Percentiles rank a stretch among this genome's conserved stretches.
Evolutionary conservation across 2,329 filamentous ascomycete species (phyloP).

Genomic region (Fusarium nurragi): DNA sequence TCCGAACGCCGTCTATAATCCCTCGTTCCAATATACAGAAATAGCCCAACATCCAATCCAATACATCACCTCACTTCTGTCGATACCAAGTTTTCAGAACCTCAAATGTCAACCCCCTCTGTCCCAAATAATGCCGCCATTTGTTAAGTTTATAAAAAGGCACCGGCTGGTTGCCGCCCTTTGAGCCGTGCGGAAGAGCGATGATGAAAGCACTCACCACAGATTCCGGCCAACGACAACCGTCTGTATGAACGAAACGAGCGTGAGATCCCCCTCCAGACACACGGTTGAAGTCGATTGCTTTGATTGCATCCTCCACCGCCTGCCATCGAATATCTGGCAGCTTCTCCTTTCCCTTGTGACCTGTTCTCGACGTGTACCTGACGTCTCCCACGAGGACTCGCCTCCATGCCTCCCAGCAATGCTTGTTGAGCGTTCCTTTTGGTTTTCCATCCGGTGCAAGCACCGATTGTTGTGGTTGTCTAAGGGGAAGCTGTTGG

Average conservation of each 20-base stretch:
- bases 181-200: neutral
- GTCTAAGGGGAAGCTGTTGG: neutral
- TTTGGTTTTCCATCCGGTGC: conserved; percentile 12
- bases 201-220: neutral
- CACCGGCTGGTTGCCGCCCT: neutral
- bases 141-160: neutral
- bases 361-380: neutral
- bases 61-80: neutral
- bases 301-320: neutral
- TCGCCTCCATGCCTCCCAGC: neutral
- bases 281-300: neutral
- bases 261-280: neutral
- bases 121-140: neutral
- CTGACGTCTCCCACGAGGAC: conserved; percentile 4
- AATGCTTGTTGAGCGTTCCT: conserved; percentile 28
- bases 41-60: neutral
- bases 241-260: neutral
- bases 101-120: conserved; percentile 14
- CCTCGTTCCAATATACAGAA: neutral
- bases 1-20: neutral
- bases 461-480: neutral
- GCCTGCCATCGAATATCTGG: neutral
- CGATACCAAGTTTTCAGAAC: conserved; percentile 23
- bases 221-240: neutral
- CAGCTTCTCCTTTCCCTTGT: neutral